phyloP scores from a whole-genome alignment of 306 rosid genomes.

The Vigna hirtella region DNA sequence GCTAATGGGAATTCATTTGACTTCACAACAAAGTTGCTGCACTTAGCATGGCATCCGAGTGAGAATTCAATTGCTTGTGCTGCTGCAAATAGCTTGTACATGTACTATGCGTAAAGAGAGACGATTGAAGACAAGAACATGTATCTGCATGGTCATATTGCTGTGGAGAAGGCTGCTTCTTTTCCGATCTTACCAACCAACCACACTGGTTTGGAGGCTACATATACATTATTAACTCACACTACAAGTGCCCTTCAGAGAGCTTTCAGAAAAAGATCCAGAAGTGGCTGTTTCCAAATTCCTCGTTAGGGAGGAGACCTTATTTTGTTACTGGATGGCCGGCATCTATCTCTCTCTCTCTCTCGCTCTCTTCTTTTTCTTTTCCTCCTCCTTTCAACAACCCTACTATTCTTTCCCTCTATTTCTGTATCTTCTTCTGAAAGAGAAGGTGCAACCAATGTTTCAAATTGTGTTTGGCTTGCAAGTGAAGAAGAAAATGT shows the following conservation, averaged over 20 bases:
- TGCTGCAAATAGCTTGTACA: constrained; percentile 99
- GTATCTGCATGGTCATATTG: constrained; percentile 62
- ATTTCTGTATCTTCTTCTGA: constrained; percentile 57
- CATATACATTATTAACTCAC: constrained; percentile 57
- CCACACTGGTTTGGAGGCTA: constrained; percentile 62
- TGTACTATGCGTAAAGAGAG: constrained; percentile 92
- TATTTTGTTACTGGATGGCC: constrained; percentile 69
- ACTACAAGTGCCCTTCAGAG: constrained; percentile 61
- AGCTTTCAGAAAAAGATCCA: constrained; percentile 53
- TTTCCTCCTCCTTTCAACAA: constrained; percentile 42
- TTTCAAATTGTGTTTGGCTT: constrained; percentile 84
- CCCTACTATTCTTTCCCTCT: constrained; percentile 54
- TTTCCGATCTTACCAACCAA: constrained; percentile 61
- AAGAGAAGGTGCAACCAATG: constrained; percentile 76
- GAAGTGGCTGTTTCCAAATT: constrained; percentile 61
- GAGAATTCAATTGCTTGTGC: constrained; percentile 98
- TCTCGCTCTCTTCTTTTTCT: constrained; percentile 5
- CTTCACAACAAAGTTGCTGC: constrained; percentile 96
- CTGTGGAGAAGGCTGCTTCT: constrained; percentile 71
- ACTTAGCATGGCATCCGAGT: constrained; percentile 98
- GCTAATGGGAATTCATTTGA: constrained; percentile 96
- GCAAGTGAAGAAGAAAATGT: constrained; percentile 72
- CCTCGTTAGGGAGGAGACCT: constrained; percentile 61
- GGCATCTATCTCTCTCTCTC: constrained; percentile 30
- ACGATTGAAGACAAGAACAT: constrained; percentile 45